A percentile compares a stretch with the other conserved stretches of the same genome.
phyloP scores from a whole-genome alignment of 768 basidiomycete genomes.

The Kwoniella botswanensis region DNA sequence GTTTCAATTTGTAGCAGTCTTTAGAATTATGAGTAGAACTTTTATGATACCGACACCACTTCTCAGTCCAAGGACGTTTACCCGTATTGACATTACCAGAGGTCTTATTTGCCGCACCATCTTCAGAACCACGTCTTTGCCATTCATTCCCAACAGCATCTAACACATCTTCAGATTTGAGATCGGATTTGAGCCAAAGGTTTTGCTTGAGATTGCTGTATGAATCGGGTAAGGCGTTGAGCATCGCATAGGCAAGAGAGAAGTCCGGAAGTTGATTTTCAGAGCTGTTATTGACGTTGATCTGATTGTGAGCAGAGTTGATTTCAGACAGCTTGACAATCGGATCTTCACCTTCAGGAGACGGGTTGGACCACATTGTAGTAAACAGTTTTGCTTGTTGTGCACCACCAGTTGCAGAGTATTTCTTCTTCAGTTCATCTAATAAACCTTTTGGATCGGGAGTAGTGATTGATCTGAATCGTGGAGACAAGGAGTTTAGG shows the following conservation, averaged over 20 bases:
- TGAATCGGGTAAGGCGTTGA: constrained; percentile 25
- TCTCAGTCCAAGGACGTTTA: constrained; percentile 2
- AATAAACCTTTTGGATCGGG: constrained; percentile 8
- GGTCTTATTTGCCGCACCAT: constrained; percentile 4
- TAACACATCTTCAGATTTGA: constrained; percentile 7
- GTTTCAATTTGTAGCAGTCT: background rate
- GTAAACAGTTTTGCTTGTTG: constrained; percentile 23
- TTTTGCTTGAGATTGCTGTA: constrained; percentile 22
- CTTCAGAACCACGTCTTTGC: background rate
- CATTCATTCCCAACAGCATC: background rate
- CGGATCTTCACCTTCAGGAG: constrained; percentile 26
- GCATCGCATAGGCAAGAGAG: constrained; percentile 26
- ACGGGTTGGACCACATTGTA: constrained; percentile 12
- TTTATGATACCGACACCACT: constrained; percentile 9
- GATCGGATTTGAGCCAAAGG: constrained; percentile 20
- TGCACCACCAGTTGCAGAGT: constrained; percentile 21
- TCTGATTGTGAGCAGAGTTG: constrained; percentile 27
- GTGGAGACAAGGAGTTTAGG: too few relatives aligned
- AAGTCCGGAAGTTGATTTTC: background rate
- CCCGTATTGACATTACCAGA: background rate
- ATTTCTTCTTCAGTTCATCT: constrained; percentile 3
- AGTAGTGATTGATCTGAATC: too few relatives aligned
- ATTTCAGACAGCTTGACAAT: constrained; percentile 8
- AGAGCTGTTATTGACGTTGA: constrained; percentile 13
- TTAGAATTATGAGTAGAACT: constrained; percentile 2